Conservation (phyloP, 148 eudicot species). For the Silene conica region DNA sequence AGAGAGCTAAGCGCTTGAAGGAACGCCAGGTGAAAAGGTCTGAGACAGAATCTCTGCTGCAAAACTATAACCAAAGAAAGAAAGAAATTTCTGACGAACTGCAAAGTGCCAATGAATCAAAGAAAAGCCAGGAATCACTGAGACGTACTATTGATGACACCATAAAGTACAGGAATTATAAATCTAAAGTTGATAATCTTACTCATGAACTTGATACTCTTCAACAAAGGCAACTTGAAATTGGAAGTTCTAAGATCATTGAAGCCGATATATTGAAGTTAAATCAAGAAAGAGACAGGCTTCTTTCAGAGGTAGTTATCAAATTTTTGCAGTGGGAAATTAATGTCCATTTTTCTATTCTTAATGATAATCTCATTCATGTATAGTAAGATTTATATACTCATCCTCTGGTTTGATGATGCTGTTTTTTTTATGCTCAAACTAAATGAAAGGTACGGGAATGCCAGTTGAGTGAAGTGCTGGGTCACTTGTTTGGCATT, state of each 20-base stretch:
- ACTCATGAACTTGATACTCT: conserved; percentile 63
- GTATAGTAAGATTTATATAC: not conserved
- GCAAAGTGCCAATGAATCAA: conserved; percentile 32
- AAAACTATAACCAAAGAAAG: conserved; percentile 40
- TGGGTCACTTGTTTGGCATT: conserved; percentile 1
- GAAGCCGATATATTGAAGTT: conserved; percentile 62
- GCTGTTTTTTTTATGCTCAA: not conserved
- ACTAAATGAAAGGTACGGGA: not conserved
- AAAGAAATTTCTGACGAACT: conserved; percentile 51
- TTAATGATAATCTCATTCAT: not conserved
- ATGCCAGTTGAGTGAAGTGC: not conserved
- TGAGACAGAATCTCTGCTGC: conserved; percentile 43
- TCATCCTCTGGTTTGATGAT: not conserved
- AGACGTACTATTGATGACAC: conserved; percentile 72
- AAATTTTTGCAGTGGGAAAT: not conserved
- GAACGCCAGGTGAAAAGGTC: conserved; percentile 50
- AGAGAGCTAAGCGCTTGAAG: conserved; percentile 51
- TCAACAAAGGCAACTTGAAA: conserved; percentile 52
- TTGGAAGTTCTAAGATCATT: conserved; percentile 49
- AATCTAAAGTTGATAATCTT: conserved; percentile 57
- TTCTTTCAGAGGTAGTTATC: conserved; percentile 80
- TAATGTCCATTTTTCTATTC: not conserved
- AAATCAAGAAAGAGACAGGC: conserved; percentile 73
- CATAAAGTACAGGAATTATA: conserved; percentile 55
- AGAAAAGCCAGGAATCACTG: conserved; percentile 35